Base-by-base conservation (phyloP, 73 alveolate species). In the Uronychia setigera region DNA sequence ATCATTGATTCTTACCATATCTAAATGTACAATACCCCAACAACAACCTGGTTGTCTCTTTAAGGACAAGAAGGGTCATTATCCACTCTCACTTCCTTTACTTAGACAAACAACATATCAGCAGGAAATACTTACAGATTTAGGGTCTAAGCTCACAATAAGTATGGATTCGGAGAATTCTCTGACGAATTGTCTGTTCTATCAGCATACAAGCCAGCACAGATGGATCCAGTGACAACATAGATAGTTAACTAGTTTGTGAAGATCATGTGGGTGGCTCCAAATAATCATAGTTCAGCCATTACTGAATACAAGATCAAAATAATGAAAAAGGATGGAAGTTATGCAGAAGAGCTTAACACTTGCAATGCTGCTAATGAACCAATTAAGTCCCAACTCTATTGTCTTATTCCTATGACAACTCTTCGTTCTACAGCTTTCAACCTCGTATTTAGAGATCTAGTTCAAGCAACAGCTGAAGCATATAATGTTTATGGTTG, bases 401-500 rank as follows among this genome's bases (percentile, higher is more conserved):
- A 67, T n/a, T 67, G 79, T n/a, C 31, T 67, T 26, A 32, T 67
- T n/a, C 79, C 79, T 14, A 67, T 67, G 79, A 13, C 13, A 1
- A 67, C 79, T 13, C 28, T 67, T 67, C 28, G 79, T 32, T 14
- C 28, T 13, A 5, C 28, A 67, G 79, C 11, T 1, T 26, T 67
- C 28, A 67, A n/a, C 26, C 74, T 14, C 74, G 13, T 57, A 19
- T 27, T 19, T 19, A 31, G 80, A 67, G 80, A 67, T n/a, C 60
- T 9, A 9, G 27, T 67, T 67, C 33, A 19, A 67, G 80, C 27
- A 67, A 67, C 11, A 67, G 27, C 27, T 9, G 14, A 81, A 81
- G 93, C 89, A 0, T 1, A 35, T 58, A 87, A 87, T 74, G 35
- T 27, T 34, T 80, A 79, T 81, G 93, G 93, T 0, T 87, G 93